Conservation (phyloP, 306 rosid species). For the Quercus parvula region DNA sequence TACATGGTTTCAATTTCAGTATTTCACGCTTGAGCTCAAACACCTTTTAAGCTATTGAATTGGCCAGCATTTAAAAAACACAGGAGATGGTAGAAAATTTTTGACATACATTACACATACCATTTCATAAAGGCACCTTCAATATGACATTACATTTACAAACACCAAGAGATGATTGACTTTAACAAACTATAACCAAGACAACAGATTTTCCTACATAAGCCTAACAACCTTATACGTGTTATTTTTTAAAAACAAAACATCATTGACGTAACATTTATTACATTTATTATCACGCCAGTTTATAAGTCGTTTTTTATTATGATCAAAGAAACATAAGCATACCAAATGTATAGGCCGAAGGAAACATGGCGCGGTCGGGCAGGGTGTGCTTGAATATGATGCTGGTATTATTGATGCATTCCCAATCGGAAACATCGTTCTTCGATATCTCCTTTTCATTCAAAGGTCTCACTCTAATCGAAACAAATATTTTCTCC, state of each 20-base stretch:
- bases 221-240: too few species aligned
- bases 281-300: too few species aligned
- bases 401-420: conserved; percentile 40
- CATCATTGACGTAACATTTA: too few species aligned
- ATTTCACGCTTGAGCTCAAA: not conserved
- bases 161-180: too few species aligned
- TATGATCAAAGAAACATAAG: not conserved
- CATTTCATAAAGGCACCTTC: not conserved
- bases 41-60: not conserved
- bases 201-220: too few species aligned
- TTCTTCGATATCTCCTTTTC: conserved; percentile 45
- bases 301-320: too few species aligned
- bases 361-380: conserved; percentile 43
- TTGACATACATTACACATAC: not conserved
- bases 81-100: not conserved
- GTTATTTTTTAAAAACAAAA: too few species aligned
- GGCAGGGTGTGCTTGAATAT: conserved; percentile 31
- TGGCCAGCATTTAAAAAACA: not conserved
- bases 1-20: not conserved
- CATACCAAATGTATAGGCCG: conserved; percentile 61
- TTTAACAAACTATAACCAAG: too few species aligned
- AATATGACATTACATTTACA: too few species aligned
- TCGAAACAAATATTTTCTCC: conserved; percentile 69
- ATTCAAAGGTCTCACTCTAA: conserved; percentile 79
- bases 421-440: conserved; percentile 64